Evolutionary conservation across 75 land plant species (phyloP), one percentile per base, ranked within the genome.

Genomic region (Azolla pinnata): DNA sequence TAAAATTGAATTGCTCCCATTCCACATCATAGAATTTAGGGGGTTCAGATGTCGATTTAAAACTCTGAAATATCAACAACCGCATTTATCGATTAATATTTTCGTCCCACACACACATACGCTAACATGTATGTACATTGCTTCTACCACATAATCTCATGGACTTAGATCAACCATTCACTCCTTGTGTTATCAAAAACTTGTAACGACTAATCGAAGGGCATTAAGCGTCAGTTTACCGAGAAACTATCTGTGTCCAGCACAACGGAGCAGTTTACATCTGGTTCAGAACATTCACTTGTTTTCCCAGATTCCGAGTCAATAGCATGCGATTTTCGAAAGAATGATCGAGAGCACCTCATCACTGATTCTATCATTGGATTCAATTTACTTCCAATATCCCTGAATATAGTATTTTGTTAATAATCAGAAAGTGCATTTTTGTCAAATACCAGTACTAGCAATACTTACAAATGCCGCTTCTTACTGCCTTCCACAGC

Each of bases 211-310:
- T n/a, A n/a, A n/a, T n/a, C n/a, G n/a, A n/a, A n/a, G n/a, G n/a
- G n/a, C n/a, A n/a, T n/a, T n/a, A n/a, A n/a, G n/a, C n/a, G n/a
- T n/a, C n/a, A n/a, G n/a, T n/a, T 46, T 46, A 23, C 21, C 49
- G 21, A 18, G 49, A 52, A 25, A 29, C 29, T 27, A 26, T 52
- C 28, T 56, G 75, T 61, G 29, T 72, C 72, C 20, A 74, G 48
- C 64, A 77, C 74, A 52, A 76, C 72, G 14, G 90, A 83, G 61
- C 75, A 64, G 53, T 69, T 67, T 21, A 56, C 30, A 21, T 62
- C 60, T 57, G 68, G 44, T 1, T 25, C 62, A 52, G 24, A 52
- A 27, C 25, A 52, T 2, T 14, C 29, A 25, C 24, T 52, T 26
- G 14, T 1, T 19, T 23, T 16, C 4, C 4, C 51, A 8, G 4